A percentile compares a stretch with the other conserved stretches of the same genome.
phyloP scores from a whole-genome alignment of 352 stramenopile species.

The Paralagenidium karlingii region DNA sequence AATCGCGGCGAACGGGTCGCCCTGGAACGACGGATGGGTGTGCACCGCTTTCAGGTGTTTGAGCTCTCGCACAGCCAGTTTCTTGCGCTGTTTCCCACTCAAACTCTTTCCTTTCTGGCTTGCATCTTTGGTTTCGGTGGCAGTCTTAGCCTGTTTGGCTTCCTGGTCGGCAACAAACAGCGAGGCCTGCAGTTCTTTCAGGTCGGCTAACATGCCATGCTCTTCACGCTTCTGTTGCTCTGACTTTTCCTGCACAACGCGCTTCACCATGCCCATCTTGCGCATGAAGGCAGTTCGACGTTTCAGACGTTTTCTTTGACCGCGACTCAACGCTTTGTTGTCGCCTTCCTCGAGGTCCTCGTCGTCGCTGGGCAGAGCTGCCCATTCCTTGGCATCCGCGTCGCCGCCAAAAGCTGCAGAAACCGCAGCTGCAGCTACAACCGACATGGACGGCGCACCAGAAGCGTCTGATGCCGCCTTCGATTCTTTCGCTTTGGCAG shows the following conservation, averaged over 20 bases:
- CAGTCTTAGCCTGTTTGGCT: conserved; percentile 12
- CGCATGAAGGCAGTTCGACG: conserved; percentile 67
- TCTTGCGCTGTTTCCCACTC: conserved; percentile 74
- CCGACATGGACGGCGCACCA: conserved; percentile 3
- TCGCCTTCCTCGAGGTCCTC: conserved; percentile 12
- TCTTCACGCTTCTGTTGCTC: conserved; percentile 26
- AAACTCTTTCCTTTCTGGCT: conserved; percentile 34
- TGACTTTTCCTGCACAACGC: conserved; percentile 40
- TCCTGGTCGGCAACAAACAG: conserved; percentile 47
- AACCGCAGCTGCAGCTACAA: conserved; percentile 37
- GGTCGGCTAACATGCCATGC: conserved; percentile 49
- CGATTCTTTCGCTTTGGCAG: conserved; percentile 12
- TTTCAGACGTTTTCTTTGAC: conserved; percentile 77
- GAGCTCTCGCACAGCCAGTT: conserved; percentile 69
- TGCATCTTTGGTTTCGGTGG: not conserved
- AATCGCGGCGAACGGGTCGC: conserved; percentile 75
- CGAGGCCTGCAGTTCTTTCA: conserved; percentile 57
- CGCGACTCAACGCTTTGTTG: conserved; percentile 44
- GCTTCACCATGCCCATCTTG: conserved; percentile 77
- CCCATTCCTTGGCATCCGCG: conserved; percentile 4
- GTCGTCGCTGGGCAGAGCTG: conserved; percentile 9
- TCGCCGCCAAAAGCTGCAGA: conserved; percentile 44
- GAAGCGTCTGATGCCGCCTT: not conserved
- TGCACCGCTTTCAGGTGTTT: conserved; percentile 77
- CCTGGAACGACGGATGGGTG: conserved; percentile 67